Conservation (phyloP, 2,329 filamentous ascomycete species). For the Simplicillium sp. region DNA sequence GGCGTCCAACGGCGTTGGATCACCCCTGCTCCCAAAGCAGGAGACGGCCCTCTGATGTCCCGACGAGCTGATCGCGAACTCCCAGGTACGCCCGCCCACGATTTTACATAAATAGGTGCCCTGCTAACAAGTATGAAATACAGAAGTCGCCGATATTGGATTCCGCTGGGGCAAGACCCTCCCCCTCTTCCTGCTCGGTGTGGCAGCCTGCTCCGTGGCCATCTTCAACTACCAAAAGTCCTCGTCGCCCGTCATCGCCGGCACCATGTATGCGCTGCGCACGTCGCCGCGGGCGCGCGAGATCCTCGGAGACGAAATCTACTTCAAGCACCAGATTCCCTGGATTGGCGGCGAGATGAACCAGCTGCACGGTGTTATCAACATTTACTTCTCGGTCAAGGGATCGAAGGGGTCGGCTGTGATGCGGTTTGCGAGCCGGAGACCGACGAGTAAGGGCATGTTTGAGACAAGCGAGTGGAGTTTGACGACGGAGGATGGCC, state of each 20-base stretch:
- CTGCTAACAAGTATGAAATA: constrained; percentile 26
- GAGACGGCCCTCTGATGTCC: constrained; percentile 56
- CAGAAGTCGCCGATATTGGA: constrained; percentile 6
- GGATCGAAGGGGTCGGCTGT: constrained; percentile 61
- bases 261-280: constrained; percentile 84
- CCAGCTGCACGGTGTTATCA: constrained; percentile 82
- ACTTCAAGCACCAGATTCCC: constrained; percentile 68
- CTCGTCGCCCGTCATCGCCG: constrained; percentile 76
- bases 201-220: constrained; percentile 63
- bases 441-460: constrained; percentile 48
- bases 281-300: constrained; percentile 67
- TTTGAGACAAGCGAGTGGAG: constrained; percentile 93
- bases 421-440: constrained; percentile 72
- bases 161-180: constrained; percentile 64
- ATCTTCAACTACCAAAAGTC: constrained; percentile 99
- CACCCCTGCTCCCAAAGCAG: constrained; percentile 45
- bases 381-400: constrained; percentile 80
- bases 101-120: constrained; percentile 3
- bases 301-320: constrained; percentile 77
- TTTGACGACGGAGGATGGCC: constrained; percentile 55
- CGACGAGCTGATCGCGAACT: constrained; percentile 57
- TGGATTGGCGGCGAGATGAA: constrained; percentile 87
- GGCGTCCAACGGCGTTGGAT: constrained; percentile 33
- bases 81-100: constrained; percentile 35
- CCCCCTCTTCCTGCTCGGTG: constrained; percentile 68